Percentiles rank a stretch among this genome's conserved stretches.
phyloP scores from a whole-genome alignment of 2,329 filamentous ascomycete species.

The Colletotrichum chlorophyti region DNA sequence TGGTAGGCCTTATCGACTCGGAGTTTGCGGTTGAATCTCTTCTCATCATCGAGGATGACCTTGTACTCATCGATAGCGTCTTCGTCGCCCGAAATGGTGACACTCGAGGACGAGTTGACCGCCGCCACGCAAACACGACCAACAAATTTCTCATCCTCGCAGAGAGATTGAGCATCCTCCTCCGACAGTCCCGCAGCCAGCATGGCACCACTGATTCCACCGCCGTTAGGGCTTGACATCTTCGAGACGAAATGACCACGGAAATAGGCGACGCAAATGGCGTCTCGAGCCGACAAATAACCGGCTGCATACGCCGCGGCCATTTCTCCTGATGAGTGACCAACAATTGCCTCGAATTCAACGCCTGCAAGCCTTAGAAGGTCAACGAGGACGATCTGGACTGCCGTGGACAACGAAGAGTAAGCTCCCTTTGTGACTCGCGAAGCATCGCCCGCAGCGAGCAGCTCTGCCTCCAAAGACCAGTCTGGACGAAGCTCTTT shows the following conservation, averaged over 20 bases:
- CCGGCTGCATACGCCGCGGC: constrained; percentile 57
- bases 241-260: constrained; percentile 27
- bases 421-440: too few species aligned
- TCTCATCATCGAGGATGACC: constrained; percentile 28
- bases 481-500: constrained; percentile 34
- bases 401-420: constrained; percentile 27
- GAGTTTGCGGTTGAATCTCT: constrained; percentile 31
- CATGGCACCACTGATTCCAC: constrained; percentile 33
- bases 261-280: constrained; percentile 35
- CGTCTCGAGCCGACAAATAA: constrained; percentile 37
- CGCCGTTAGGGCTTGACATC: constrained; percentile 2
- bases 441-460: constrained; percentile 22
- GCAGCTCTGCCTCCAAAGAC: constrained; percentile 34
- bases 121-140: constrained; percentile 34
- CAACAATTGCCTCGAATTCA: constrained; percentile 45
- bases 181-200: constrained; percentile 31
- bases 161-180: constrained; percentile 25
- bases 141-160: constrained; percentile 6
- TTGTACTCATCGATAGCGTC: constrained; percentile 35
- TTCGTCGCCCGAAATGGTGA: constrained; percentile 37
- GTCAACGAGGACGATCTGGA: constrained; percentile 36
- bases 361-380: constrained; percentile 39
- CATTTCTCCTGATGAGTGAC: constrained; percentile 59
- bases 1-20: constrained; percentile 38
- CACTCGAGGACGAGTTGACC: constrained; percentile 31